Percentiles rank a stretch among this genome's conserved stretches.
Evolutionary conservation across 1,139 yeast species (phyloP).

Genomic region (Blastobotrys illinoisensis): DNA sequence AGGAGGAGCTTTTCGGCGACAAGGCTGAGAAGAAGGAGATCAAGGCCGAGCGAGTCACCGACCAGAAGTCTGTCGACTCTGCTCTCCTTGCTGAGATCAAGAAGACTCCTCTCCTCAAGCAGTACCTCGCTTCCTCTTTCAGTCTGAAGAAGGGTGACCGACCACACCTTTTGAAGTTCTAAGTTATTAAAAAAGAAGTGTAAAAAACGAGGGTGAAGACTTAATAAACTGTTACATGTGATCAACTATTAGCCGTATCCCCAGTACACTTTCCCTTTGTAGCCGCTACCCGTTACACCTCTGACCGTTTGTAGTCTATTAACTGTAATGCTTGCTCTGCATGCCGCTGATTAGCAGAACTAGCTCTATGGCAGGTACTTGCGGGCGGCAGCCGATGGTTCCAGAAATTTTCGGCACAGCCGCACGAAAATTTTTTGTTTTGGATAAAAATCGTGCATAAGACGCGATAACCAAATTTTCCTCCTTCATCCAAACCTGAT

Average conservation of each 20-base stretch:
- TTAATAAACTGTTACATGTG: background rate
- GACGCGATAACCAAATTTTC: background rate
- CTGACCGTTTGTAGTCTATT: too few relatives aligned
- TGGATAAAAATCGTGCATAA: background rate
- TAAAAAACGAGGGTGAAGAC: background rate
- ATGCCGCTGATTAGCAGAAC: too few relatives aligned
- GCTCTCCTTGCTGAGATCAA: constrained; percentile 91
- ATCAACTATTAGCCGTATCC: background rate
- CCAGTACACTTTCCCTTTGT: background rate
- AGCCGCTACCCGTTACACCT: too few relatives aligned
- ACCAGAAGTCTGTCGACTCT: constrained; percentile 95
- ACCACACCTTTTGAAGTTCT: constrained; percentile 98
- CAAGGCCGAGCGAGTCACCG: constrained; percentile 94
- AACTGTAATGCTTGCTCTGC: too few relatives aligned
- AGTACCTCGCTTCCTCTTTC: constrained; percentile 95
- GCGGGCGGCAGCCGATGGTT: background rate
- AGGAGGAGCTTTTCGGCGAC: constrained; percentile 93
- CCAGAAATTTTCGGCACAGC: constrained; percentile 2
- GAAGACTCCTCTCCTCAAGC: constrained; percentile 97
- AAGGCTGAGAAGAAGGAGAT: constrained; percentile 77
- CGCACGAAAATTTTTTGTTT: constrained; percentile 4
- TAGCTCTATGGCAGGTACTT: too few relatives aligned
- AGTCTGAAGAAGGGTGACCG: constrained; percentile 98
- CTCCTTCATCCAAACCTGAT: constrained; percentile 1
- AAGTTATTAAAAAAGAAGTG: constrained; percentile 31